Percentiles rank a stretch among this genome's conserved stretches.
Conservation (phyloP, 2,329 filamentous ascomycete species). For the Raffaelea arxii region DNA sequence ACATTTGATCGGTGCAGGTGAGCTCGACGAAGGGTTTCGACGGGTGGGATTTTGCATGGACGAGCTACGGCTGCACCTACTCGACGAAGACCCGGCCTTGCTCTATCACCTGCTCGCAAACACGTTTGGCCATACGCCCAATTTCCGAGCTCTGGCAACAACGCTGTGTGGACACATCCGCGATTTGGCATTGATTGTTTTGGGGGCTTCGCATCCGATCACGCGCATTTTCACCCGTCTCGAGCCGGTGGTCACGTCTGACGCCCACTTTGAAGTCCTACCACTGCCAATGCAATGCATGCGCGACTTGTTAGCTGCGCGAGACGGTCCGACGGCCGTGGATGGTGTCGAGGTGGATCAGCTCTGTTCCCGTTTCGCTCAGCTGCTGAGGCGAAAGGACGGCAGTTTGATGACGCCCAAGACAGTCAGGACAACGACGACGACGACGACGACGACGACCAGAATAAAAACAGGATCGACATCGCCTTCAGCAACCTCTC, state of each 20-base stretch:
- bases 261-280: slow-evolving; percentile 7
- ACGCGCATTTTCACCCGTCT: slow-evolving; percentile 5
- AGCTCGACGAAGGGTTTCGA: slow-evolving; percentile 12
- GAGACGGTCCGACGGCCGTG: not conserved
- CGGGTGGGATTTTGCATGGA: slow-evolving; percentile 15
- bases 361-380: slow-evolving; percentile 1
- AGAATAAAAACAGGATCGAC: too few relatives aligned
- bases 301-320: slow-evolving; percentile 5
- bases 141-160: slow-evolving; percentile 3
- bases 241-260: slow-evolving; percentile 1
- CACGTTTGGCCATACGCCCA: slow-evolving; percentile 7
- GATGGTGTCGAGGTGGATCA: not conserved
- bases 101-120: slow-evolving; percentile 14
- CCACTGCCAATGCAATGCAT: slow-evolving; percentile 5
- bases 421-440: too few relatives aligned
- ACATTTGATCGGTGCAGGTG: slow-evolving; percentile 11
- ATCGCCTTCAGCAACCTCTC: not conserved
- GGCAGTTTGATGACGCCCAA: too few relatives aligned
- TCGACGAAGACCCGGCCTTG: slow-evolving; percentile 15
- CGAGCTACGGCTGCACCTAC: slow-evolving; percentile 14
- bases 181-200: slow-evolving; percentile 7
- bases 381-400: not conserved
- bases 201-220: slow-evolving; percentile 9
- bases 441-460: too few relatives aligned
- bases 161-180: slow-evolving; percentile 8